Evolutionary conservation across 768 basidiomycete species (phyloP).

Genomic region (Termitomyces sp.): DNA sequence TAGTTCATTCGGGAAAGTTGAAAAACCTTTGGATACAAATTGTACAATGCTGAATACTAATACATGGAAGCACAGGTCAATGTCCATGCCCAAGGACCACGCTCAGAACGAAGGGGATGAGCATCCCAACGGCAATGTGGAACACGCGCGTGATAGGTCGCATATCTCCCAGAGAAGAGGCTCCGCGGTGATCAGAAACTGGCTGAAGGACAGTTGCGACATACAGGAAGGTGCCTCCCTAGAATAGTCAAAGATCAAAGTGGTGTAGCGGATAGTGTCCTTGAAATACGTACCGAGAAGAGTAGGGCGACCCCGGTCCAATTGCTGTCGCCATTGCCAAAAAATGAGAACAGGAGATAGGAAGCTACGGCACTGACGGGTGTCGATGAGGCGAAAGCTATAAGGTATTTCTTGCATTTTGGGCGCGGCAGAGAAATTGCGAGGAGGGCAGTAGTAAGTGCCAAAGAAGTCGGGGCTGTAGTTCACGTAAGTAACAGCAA

Average conservation of each 20-base stretch:
- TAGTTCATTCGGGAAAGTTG: not conserved
- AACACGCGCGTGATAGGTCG: conserved; percentile 38
- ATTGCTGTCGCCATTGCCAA: conserved; percentile 39
- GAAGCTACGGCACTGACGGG: conserved; percentile 79
- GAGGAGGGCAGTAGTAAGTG: conserved; percentile 81
- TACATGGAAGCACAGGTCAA: conserved; percentile 14
- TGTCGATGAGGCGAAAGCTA: conserved; percentile 78
- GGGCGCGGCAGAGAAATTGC: conserved; percentile 60
- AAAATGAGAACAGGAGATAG: conserved; percentile 56
- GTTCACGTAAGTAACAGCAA: not conserved
- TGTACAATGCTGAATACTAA: not conserved
- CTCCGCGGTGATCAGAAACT: conserved; percentile 41
- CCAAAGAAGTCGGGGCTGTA: conserved; percentile 85
- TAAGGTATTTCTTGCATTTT: conserved; percentile 69
- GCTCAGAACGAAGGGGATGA: conserved; percentile 60
- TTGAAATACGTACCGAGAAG: conserved; percentile 59
- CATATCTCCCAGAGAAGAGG: conserved; percentile 34
- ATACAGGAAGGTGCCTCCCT: conserved; percentile 94
- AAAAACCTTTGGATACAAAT: not conserved
- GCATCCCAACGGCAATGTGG: conserved; percentile 63
- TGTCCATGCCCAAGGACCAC: conserved; percentile 60
- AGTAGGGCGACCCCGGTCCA: conserved; percentile 78
- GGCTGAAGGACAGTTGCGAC: conserved; percentile 90
- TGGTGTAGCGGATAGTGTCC: not conserved
- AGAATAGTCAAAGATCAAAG: not conserved